Conservation (phyloP, 75 land plant species). For the Cunninghamia lanceolata region DNA sequence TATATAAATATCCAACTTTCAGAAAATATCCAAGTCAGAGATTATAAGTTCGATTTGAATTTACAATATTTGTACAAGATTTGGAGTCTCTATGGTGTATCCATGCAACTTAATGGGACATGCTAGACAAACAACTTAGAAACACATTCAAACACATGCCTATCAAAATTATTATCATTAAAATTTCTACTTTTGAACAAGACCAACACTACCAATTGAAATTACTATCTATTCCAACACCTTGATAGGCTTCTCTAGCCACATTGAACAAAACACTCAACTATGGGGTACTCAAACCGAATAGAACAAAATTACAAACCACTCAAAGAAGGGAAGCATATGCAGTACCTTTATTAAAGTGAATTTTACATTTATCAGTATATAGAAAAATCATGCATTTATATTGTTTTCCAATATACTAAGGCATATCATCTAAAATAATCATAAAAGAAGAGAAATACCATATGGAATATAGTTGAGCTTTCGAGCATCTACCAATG, state of each 20-base stretch:
- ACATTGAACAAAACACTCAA: background rate
- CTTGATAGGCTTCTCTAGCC: background rate
- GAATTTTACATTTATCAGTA: background rate
- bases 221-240: background rate
- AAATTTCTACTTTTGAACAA: background rate
- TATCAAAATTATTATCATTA: background rate
- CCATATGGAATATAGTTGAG: constrained; percentile 60
- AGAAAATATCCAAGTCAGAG: too few relatives aligned
- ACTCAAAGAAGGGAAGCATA: background rate
- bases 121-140: background rate
- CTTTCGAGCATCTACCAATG: constrained; percentile 89
- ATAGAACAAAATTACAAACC: background rate
- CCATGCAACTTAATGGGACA: background rate
- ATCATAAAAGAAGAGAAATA: constrained; percentile 14
- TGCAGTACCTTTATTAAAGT: background rate
- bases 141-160: background rate
- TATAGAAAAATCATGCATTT: background rate
- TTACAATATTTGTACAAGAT: background rate
- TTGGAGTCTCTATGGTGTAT: background rate
- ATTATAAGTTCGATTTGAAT: too few relatives aligned
- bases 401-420: background rate
- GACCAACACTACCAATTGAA: background rate
- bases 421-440: background rate
- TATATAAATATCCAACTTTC: too few relatives aligned
- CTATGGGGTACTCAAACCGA: background rate